These are phyloP conservation scores for Colletotrichum sp. DNA, from an alignment of 2,329 filamentous ascomycete genomes.

Conservation along the genomic window DNA sequence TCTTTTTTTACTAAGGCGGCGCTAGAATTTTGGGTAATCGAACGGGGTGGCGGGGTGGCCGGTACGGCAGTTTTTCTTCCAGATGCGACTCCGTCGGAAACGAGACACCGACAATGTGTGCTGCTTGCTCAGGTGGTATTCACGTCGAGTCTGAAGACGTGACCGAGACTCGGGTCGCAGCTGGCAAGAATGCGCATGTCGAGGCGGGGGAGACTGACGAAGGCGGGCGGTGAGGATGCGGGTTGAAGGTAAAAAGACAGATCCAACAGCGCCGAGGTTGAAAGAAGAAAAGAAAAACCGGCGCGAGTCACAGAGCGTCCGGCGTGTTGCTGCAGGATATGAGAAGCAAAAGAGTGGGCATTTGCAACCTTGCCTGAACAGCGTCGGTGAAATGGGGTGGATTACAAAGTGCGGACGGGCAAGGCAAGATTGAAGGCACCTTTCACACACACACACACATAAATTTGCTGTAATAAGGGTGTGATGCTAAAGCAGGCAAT, in stretches of 20 bases:
- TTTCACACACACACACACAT: not conserved
- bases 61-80: not conserved
- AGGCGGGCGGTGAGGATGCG: not conserved
- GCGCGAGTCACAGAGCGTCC: not conserved
- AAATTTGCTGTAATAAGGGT: not conserved
- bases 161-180: not conserved
- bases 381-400: not conserved
- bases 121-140: not conserved
- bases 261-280: not conserved
- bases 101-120: not conserved
- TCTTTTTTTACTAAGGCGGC: not conserved
- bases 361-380: not conserved
- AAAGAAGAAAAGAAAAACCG: not conserved
- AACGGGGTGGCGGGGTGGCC: not conserved
- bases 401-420: not conserved
- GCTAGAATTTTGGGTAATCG: not conserved
- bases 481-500: not conserved
- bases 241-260: not conserved
- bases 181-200: slow-evolving; percentile 7
- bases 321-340: not conserved
- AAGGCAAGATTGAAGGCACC: not conserved
- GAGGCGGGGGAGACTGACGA: not conserved
- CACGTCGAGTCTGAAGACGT: not conserved
- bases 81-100: not conserved
- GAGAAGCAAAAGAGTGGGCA: not conserved